Evolutionary conservation across 306 rosid genomes (phyloP).

Genomic region (Dalbergia cultrata): DNA sequence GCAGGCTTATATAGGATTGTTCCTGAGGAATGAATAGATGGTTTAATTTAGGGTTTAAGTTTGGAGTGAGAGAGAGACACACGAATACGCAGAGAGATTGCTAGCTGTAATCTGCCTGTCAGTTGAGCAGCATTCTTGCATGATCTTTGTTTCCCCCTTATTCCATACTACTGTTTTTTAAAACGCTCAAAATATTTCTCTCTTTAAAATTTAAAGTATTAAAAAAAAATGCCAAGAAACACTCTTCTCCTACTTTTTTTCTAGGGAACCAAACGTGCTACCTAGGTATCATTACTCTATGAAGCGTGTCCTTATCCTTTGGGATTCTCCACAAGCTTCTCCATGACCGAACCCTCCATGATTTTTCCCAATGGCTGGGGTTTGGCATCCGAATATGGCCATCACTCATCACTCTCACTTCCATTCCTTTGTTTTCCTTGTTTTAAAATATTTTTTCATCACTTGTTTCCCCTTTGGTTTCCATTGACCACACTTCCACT

Average conservation of each 20-base stretch:
- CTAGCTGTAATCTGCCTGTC: slow-evolving; percentile 86
- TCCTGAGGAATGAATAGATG: slow-evolving; percentile 44
- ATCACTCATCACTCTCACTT: slow-evolving; percentile 7
- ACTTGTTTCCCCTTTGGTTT: not conserved
- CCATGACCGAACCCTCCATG: slow-evolving; percentile 32
- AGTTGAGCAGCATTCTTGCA: slow-evolving; percentile 82
- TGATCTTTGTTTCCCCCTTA: slow-evolving; percentile 54
- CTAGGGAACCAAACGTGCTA: slow-evolving; percentile 74
- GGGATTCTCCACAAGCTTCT: slow-evolving; percentile 22
- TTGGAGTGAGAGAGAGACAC: slow-evolving; percentile 56
- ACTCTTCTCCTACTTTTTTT: slow-evolving; percentile 14
- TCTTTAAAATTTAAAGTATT: not conserved
- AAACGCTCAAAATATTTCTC: not conserved
- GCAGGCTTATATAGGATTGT: slow-evolving; percentile 56
- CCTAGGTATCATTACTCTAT: slow-evolving; percentile 61
- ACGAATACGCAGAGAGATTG: slow-evolving; percentile 28
- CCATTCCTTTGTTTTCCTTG: not conserved
- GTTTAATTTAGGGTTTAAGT: slow-evolving; percentile 73
- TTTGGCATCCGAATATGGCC: slow-evolving; percentile 12
- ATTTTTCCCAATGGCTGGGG: slow-evolving; percentile 45
- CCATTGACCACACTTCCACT: not conserved
- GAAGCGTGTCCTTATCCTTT: slow-evolving; percentile 53
- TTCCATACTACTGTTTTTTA: slow-evolving; percentile 15
- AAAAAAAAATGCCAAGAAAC: not conserved
- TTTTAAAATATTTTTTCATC: not conserved